phyloP scores from a whole-genome alignment of 768 basidiomycete species.

The Leccinum broughii region DNA sequence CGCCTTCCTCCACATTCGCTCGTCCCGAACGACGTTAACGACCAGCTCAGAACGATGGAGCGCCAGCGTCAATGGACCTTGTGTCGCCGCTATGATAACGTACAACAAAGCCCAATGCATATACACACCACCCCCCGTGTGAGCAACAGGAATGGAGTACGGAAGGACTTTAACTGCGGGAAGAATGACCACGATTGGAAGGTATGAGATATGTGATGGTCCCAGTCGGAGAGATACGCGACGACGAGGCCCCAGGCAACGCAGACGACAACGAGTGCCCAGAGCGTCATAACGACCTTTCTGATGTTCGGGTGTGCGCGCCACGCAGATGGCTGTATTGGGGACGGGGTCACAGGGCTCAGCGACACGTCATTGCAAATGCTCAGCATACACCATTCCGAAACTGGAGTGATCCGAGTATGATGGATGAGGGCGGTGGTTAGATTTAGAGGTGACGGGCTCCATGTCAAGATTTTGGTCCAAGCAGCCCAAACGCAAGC shows the following conservation, averaged over 20 bases:
- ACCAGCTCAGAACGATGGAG: constrained; percentile 24
- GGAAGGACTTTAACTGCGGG: too few relatives aligned
- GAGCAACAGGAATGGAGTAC: too few relatives aligned
- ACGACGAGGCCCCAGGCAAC: constrained; percentile 20
- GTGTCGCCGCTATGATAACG: constrained; percentile 24
- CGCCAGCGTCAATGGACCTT: constrained; percentile 28
- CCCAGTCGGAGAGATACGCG: too few relatives aligned
- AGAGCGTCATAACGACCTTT: constrained; percentile 24
- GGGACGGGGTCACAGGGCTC: constrained; percentile 15
- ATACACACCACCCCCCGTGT: too few relatives aligned
- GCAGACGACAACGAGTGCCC: constrained; percentile 23
- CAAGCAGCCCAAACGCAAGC: constrained; percentile 18
- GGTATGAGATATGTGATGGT: too few relatives aligned
- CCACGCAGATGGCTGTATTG: constrained; percentile 31
- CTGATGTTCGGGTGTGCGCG: constrained; percentile 23
- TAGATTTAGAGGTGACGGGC: constrained; percentile 32
- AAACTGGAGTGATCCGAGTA: constrained; percentile 19
- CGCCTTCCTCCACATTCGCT: constrained; percentile 15
- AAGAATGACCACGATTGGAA: too few relatives aligned
- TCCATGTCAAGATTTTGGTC: constrained; percentile 32
- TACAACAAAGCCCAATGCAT: constrained; percentile 29
- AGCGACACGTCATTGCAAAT: constrained; percentile 6
- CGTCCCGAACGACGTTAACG: constrained; percentile 28
- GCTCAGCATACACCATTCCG: constrained; percentile 27
- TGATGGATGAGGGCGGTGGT: constrained; percentile 33